Percentiles rank a stretch among this genome's conserved stretches.
phyloP scores from a whole-genome alignment of 306 rosid genomes.

The Acmispon strigosus region DNA sequence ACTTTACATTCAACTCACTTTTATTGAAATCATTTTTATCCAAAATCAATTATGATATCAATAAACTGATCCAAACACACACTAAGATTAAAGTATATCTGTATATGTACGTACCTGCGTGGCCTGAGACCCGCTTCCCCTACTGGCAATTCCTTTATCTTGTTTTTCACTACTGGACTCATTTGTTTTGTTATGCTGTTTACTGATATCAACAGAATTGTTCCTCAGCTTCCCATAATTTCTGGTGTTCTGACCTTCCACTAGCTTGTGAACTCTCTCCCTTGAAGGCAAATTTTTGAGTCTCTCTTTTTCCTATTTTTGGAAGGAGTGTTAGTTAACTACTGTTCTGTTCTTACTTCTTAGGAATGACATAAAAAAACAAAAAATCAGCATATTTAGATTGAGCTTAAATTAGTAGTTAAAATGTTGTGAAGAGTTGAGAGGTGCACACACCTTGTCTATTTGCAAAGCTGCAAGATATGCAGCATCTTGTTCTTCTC shows the following conservation, averaged over 20 bases:
- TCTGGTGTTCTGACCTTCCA: slow-evolving; percentile 26
- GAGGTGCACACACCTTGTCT: slow-evolving; percentile 45
- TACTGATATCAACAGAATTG: slow-evolving; percentile 12
- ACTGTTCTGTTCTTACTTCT: too few species aligned
- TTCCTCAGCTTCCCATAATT: slow-evolving; percentile 35
- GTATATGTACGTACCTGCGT: slow-evolving; percentile 38
- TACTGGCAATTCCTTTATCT: slow-evolving; percentile 28
- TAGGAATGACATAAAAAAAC: not conserved
- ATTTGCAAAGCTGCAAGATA: slow-evolving; percentile 58
- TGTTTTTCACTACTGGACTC: slow-evolving; percentile 30
- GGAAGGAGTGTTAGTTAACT: slow-evolving; percentile 14
- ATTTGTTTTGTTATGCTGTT: slow-evolving; percentile 22
- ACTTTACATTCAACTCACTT: too few species aligned
- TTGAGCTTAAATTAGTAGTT: not conserved
- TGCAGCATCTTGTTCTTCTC: slow-evolving; percentile 82
- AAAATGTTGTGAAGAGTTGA: not conserved
- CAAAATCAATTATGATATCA: too few species aligned
- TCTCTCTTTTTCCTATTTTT: slow-evolving; percentile 45
- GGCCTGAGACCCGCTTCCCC: slow-evolving; percentile 35
- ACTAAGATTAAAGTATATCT: not conserved
- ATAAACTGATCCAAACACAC: too few species aligned
- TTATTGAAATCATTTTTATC: too few species aligned
- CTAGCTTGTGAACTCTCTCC: slow-evolving; percentile 32
- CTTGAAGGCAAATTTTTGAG: slow-evolving; percentile 23
- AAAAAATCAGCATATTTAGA: not conserved